Percentiles rank a stretch among this genome's conserved stretches.
Evolutionary conservation across 768 basidiomycete genomes (phyloP).

Genomic region (Mycena venus): DNA sequence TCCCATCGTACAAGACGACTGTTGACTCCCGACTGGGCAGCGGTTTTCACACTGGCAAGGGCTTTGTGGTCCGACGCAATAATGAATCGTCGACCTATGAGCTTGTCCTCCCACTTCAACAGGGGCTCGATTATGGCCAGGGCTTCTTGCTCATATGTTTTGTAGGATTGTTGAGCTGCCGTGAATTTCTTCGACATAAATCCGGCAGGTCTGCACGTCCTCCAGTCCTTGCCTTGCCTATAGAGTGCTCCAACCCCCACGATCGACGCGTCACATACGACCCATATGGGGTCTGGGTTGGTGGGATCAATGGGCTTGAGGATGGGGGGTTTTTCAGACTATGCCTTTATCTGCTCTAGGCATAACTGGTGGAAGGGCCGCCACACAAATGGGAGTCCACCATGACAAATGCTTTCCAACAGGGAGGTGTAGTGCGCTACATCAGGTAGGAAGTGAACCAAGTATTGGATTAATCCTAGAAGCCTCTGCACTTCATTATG

Average conservation of each 20-base stretch:
- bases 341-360: not conserved
- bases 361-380: not conserved
- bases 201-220: not conserved
- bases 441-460: not conserved
- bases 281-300: not conserved
- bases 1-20: not conserved
- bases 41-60: not conserved
- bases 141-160: too few species aligned
- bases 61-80: not conserved
- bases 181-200: conserved; percentile 2
- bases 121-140: too few species aligned
- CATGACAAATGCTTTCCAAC: not conserved
- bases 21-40: not conserved
- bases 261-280: too few species aligned
- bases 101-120: too few species aligned
- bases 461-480: not conserved
- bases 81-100: conserved; percentile 25
- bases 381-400: not conserved
- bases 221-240: not conserved
- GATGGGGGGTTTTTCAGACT: not conserved
- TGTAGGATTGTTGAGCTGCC: too few species aligned
- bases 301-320: not conserved
- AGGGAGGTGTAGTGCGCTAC: not conserved
- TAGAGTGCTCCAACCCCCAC: not conserved
- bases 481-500: not conserved